A percentile compares a stretch with the other conserved stretches of the same genome.
These are phyloP conservation scores for Eucalyptus sp. DNA, from an alignment of 345 rosid genomes.

Conservation along the genomic window DNA sequence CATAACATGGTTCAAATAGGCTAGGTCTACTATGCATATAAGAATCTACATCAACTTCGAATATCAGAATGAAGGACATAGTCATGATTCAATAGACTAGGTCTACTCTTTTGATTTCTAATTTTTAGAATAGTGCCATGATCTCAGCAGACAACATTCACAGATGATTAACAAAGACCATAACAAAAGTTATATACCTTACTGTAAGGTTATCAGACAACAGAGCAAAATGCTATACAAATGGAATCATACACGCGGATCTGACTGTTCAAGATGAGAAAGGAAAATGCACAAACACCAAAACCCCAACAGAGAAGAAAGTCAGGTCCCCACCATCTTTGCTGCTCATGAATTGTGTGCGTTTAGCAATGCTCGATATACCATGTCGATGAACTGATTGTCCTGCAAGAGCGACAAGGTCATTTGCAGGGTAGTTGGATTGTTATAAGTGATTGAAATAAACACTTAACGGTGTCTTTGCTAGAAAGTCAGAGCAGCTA, in stretches of 20 bases:
- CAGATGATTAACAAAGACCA: not conserved
- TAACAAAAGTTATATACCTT: not conserved
- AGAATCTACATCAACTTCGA: not conserved
- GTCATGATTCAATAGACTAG: not conserved
- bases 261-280: not conserved
- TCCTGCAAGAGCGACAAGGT: conserved; percentile 25
- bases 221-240: conserved; percentile 10
- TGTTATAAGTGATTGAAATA: not conserved
- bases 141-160: not conserved
- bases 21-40: not conserved
- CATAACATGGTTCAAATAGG: not conserved
- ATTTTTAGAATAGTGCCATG: not conserved
- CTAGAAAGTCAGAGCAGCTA: not conserved
- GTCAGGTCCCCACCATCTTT: not conserved
- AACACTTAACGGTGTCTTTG: not conserved
- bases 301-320: not conserved
- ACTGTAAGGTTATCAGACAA: not conserved
- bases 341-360: conserved; percentile 45
- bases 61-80: not conserved
- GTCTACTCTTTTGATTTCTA: not conserved
- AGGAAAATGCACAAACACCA: not conserved
- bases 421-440: not conserved
- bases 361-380: conserved; percentile 52
- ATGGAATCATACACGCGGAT: not conserved
- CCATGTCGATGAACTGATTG: conserved; percentile 72